A percentile compares a stretch with the other conserved stretches of the same genome.
phyloP scores from a whole-genome alignment of 139 green algal genomes.

The Bryopsis sp. region DNA sequence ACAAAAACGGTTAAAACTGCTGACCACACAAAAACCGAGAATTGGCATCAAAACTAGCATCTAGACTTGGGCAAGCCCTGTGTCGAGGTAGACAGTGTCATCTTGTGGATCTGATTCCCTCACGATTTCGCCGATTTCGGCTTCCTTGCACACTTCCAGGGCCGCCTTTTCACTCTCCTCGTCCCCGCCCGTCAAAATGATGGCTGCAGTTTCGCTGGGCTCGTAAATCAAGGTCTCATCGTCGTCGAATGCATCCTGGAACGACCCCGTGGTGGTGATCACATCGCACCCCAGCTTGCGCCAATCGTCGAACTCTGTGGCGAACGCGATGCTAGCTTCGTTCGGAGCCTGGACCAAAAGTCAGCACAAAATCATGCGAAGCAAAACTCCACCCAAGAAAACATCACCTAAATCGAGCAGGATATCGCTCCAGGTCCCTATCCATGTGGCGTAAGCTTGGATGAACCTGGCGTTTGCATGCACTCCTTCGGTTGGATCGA shows the following conservation, averaged over 20 bases:
- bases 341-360: slow-evolving; percentile 43
- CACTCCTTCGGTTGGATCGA: not conserved
- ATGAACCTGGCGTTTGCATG: not conserved
- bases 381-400: not conserved
- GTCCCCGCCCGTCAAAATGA: slow-evolving; percentile 67
- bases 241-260: slow-evolving; percentile 71
- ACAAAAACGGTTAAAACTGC: no score
- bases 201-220: slow-evolving; percentile 52
- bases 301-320: slow-evolving; percentile 48
- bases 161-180: slow-evolving; percentile 54
- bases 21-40: no score
- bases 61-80: not conserved
- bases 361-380: not conserved
- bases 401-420: not conserved
- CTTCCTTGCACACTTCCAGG: slow-evolving; percentile 52
- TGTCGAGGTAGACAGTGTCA: not conserved
- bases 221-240: slow-evolving; percentile 72
- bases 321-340: slow-evolving; percentile 42
- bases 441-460: not conserved
- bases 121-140: slow-evolving; percentile 41
- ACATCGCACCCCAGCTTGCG: slow-evolving; percentile 31
- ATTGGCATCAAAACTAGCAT: no score
- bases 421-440: not conserved
- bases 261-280: slow-evolving; percentile 38
- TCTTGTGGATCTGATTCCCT: not conserved